A percentile compares a stretch with the other conserved stretches of the same genome.
Evolutionary conservation across 352 stramenopile species (phyloP).

Genomic region (Pythium plurisporium): DNA sequence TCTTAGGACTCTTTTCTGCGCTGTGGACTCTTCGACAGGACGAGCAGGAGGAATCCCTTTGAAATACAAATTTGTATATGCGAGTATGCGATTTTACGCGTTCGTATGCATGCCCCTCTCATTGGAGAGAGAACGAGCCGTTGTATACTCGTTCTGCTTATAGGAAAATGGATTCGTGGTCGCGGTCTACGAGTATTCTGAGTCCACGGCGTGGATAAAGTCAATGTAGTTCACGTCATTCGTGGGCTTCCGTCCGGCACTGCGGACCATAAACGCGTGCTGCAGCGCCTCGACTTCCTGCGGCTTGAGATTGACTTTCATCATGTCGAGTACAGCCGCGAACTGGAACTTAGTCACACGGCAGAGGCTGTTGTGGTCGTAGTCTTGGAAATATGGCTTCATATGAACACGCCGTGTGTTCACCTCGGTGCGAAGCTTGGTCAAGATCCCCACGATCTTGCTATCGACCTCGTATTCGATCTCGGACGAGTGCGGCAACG

Average conservation of each 20-base stretch:
- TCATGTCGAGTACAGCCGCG: conserved; percentile 79
- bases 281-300: conserved; percentile 49
- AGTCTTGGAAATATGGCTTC: conserved; percentile 88
- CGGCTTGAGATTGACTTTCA: conserved; percentile 53
- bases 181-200: conserved; percentile 42
- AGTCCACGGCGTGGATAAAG: conserved; percentile 74
- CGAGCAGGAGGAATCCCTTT: background rate
- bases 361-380: conserved; percentile 70
- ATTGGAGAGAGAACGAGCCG: too few species aligned
- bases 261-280: conserved; percentile 45
- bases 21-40: conserved; percentile 17
- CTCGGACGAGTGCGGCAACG: background rate
- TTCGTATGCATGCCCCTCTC: background rate
- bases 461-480: conserved; percentile 3
- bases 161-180: background rate
- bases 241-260: conserved; percentile 45
- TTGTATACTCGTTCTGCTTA: too few species aligned
- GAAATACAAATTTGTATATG: background rate
- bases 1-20: background rate
- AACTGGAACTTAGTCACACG: conserved; percentile 83
- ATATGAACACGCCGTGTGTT: conserved; percentile 69
- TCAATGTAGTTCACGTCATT: conserved; percentile 76
- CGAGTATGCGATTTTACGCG: background rate
- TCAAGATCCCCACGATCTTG: conserved; percentile 34
- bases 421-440: conserved; percentile 46